Evolutionary conservation across 176 grass and related monocot genomes (phyloP), one percentile per base, ranked within the genome.

Genomic region (Elaeis guineensis): DNA sequence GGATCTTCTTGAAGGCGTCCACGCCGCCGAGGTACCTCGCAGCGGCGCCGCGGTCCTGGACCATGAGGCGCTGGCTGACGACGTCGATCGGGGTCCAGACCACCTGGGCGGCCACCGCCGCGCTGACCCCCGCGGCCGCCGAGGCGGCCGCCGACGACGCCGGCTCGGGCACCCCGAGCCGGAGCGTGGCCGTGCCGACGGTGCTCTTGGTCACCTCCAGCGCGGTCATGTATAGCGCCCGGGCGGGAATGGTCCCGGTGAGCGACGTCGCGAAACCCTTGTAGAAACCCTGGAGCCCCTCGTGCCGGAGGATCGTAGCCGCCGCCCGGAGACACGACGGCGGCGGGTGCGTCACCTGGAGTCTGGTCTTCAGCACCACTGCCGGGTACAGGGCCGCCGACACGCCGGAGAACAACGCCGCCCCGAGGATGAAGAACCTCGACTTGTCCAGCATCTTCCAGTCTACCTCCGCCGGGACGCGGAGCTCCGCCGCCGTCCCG

Each of bases 381-480:
- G 87, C 93, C 5, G 93, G 93, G 75, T 98, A 98, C 52, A 98
- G 77, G 58, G 82, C 84, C 1, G 84, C 87, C 7, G 93, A 92
- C n/a, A 98, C 87, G 19, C 87, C 93, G 17, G 93, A 92, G 81
- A 98, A 98, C 28, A 98, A 87, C 12, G 70, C 87, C 0, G 93
- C 87, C 48, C 93, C 93, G 0, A 92, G 84, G 32, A 89, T 75
- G 70, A 98, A 98, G 76, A 98, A 98, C 7, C 93, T 74, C 21
- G 87, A 98, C 78, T 98, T 98, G 75, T 98, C 93, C 1, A 98
- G 87, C 87, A 92, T 98, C 93, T 98, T 87, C 93, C 93, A 98
- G 84, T 87, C 90, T 51, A 98, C 84, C 79, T 98, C 93, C 3
- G 84, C 93, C 9, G 93, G 93, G 0, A 98, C 35, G 19, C 55